These are phyloP conservation scores for Clarireedia sp. DNA, from an alignment of 2,329 filamentous ascomycete genomes.

Conservation along the genomic window DNA sequence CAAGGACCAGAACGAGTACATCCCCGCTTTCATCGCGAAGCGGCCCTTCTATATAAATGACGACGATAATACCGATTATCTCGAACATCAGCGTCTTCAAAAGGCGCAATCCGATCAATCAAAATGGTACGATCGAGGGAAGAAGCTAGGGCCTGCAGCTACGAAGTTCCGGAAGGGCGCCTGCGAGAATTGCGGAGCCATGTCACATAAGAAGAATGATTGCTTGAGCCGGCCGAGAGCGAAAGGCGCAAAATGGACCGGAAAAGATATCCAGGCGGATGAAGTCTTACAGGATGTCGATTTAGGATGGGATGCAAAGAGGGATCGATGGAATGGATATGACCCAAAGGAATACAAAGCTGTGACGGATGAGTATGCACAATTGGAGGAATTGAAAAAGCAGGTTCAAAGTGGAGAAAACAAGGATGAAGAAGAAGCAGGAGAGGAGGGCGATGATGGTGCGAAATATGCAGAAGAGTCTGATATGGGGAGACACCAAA, in stretches of 20 bases:
- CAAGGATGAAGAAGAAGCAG: slow-evolving; percentile 42
- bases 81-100: slow-evolving; percentile 86
- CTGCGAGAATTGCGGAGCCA: slow-evolving; percentile 95
- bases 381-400: slow-evolving; percentile 67
- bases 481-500: slow-evolving; percentile 91
- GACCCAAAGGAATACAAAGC: slow-evolving; percentile 76
- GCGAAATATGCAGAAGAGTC: slow-evolving; percentile 86
- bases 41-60: slow-evolving; percentile 90
- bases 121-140: slow-evolving; percentile 89
- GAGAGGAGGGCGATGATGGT: slow-evolving; percentile 46
- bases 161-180: slow-evolving; percentile 98
- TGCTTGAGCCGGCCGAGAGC: slow-evolving; percentile 85
- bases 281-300: slow-evolving; percentile 78
- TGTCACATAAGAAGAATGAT: slow-evolving; percentile 94
- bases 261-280: slow-evolving; percentile 88
- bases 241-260: slow-evolving; percentile 84
- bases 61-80: slow-evolving; percentile 76
- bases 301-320: slow-evolving; percentile 92
- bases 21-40: slow-evolving; percentile 95
- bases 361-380: slow-evolving; percentile 84
- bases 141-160: slow-evolving; percentile 74
- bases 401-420: slow-evolving; percentile 39
- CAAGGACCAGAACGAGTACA: slow-evolving; percentile 97
- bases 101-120: slow-evolving; percentile 57
- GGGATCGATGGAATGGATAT: slow-evolving; percentile 98